Evolutionary conservation across 495 filamentous ascomycete species (phyloP).

Genomic region (Aspergillus baeticus): DNA sequence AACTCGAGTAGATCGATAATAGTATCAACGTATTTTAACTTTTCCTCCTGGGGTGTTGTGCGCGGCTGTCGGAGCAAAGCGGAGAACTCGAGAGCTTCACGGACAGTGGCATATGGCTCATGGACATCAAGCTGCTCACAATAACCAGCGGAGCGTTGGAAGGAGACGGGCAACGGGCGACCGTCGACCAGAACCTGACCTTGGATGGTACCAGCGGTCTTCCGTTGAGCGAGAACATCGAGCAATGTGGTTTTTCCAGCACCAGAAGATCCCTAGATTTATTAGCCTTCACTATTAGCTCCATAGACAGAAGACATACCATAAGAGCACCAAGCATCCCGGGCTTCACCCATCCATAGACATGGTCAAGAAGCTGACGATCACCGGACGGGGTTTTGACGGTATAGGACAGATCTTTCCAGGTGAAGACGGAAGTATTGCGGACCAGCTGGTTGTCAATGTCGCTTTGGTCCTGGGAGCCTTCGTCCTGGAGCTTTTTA

Average conservation of each 20-base stretch:
- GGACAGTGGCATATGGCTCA: constrained; percentile 55
- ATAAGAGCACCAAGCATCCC: constrained; percentile 73
- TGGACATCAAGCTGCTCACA: constrained; percentile 62
- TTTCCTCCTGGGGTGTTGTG: constrained; percentile 49
- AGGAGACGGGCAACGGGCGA: constrained; percentile 68
- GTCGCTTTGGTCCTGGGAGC: constrained; percentile 7
- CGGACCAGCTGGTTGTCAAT: constrained; percentile 33
- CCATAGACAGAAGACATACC: constrained; percentile 6
- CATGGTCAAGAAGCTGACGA: constrained; percentile 63
- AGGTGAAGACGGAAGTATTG: constrained; percentile 57
- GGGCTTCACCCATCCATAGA: constrained; percentile 89
- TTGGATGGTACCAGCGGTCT: constrained; percentile 79
- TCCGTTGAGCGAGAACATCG: constrained; percentile 59
- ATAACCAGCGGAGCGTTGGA: constrained; percentile 68
- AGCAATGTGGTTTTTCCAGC: constrained; percentile 64
- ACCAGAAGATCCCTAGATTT: constrained; percentile 48
- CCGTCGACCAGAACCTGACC: constrained; percentile 90
- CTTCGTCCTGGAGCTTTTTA: neutral
- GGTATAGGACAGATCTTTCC: constrained; percentile 58
- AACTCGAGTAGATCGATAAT: constrained; percentile 60
- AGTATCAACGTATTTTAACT: constrained; percentile 56
- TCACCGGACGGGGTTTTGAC: constrained; percentile 42
- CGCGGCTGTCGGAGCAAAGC: constrained; percentile 56
- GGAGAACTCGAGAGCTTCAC: constrained; percentile 59
- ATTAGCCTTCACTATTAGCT: neutral